These are phyloP conservation scores for Ceratobasidium sp. DNA, from an alignment of 1,284 basidiomycete genomes.

Conservation along the genomic window DNA sequence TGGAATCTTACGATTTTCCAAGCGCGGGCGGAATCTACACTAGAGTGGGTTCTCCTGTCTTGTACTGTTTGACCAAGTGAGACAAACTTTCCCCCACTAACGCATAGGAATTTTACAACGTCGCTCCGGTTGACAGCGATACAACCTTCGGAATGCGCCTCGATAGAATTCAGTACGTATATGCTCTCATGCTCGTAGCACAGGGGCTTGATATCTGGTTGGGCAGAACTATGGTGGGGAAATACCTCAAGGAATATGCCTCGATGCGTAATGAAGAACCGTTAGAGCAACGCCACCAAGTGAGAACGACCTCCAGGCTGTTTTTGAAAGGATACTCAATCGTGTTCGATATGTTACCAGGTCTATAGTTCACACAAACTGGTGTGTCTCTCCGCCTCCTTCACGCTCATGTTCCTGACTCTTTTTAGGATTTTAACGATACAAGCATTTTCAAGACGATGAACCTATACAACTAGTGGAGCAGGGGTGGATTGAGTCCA, in stretches of 20 bases:
- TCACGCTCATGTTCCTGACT: not conserved
- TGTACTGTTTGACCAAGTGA: not conserved
- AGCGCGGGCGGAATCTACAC: constrained; percentile 16
- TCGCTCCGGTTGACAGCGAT: not conserved
- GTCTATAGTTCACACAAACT: not conserved
- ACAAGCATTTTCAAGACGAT: not conserved
- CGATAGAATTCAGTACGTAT: constrained; percentile 4
- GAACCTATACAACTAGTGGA: too few species aligned
- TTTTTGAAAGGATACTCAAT: not conserved
- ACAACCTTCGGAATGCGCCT: not conserved
- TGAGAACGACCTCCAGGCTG: not conserved
- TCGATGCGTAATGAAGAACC: not conserved
- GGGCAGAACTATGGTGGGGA: not conserved
- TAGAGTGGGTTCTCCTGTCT: not conserved
- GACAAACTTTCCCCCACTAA: not conserved
- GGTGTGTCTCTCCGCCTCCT: not conserved
- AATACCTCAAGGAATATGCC: not conserved
- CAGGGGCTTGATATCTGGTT: too few species aligned
- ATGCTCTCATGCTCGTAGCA: not conserved
- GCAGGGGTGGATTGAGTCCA: too few species aligned
- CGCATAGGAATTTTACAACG: constrained; percentile 5
- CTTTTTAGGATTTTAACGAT: not conserved
- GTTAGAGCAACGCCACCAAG: not conserved
- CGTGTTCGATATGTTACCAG: not conserved
- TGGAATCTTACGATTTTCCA: not conserved